Percentiles rank a stretch among this genome's conserved stretches.
Conservation (phyloP, 2,329 filamentous ascomycete genomes). For the Exophiala alcalophila region DNA sequence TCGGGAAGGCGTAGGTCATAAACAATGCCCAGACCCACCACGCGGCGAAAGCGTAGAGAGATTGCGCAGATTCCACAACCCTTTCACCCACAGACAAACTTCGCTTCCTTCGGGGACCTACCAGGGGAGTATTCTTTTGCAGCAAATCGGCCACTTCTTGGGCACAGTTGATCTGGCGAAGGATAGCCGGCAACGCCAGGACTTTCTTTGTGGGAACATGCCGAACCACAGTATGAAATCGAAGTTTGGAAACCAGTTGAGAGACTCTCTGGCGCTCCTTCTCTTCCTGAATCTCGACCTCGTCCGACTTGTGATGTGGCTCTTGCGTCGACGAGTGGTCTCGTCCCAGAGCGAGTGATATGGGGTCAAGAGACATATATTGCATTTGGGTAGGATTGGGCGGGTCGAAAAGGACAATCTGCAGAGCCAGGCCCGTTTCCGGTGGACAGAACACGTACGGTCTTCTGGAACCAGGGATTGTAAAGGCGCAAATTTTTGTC, state of each 20-base stretch:
- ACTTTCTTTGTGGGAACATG: constrained; percentile 79
- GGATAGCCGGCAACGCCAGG: constrained; percentile 71
- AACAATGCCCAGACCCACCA: constrained; percentile 62
- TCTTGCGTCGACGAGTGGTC: constrained; percentile 24
- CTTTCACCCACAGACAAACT: constrained; percentile 89
- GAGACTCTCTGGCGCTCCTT: constrained; percentile 61
- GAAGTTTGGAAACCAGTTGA: constrained; percentile 78
- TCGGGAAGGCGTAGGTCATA: constrained; percentile 72
- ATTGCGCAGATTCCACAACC: constrained; percentile 88
- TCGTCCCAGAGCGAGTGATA: constrained; percentile 70
- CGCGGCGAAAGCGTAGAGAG: constrained; percentile 48
- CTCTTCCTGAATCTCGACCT: constrained; percentile 71
- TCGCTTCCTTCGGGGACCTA: constrained; percentile 76
- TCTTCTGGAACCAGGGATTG: constrained; percentile 50
- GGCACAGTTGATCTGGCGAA: constrained; percentile 94
- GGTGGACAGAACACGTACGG: constrained; percentile 69
- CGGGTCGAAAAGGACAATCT: constrained; percentile 84
- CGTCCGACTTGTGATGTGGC: constrained; percentile 36
- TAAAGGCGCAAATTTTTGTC: constrained; percentile 65
- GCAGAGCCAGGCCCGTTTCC: constrained; percentile 68
- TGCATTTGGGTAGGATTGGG: constrained; percentile 88
- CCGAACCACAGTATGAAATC: constrained; percentile 78
- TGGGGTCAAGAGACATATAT: constrained; percentile 87
- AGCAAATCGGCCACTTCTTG: constrained; percentile 82
- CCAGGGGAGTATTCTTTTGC: constrained; percentile 82